These are phyloP conservation scores for Rhododendron williamsianum DNA, from an alignment of 148 eudicot species.

Conservation along the genomic window DNA sequence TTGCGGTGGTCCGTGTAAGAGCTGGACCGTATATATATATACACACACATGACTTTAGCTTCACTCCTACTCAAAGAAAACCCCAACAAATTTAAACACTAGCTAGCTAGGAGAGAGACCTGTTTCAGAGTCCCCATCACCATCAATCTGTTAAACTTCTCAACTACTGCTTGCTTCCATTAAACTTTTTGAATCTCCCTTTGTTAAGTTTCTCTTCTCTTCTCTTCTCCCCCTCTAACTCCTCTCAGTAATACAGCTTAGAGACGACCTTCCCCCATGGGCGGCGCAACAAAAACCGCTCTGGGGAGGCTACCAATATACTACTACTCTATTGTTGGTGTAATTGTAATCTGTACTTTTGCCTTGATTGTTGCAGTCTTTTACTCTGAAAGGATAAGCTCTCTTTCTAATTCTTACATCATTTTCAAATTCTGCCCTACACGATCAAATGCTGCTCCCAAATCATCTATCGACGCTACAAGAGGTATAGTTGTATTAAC, in stretches of 20 bases:
- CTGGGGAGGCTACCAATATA: conserved; percentile 40
- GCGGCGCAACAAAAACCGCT: conserved; percentile 20
- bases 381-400: conserved; percentile 54
- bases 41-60: conserved; percentile 50
- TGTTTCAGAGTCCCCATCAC: conserved; percentile 8
- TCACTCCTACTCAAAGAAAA: conserved; percentile 65
- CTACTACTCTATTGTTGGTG: conserved; percentile 21
- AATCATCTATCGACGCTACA: conserved; percentile 10
- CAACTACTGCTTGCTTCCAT: background rate
- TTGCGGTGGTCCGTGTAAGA: too few species aligned
- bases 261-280: background rate
- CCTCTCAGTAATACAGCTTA: background rate
- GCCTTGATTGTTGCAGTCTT: conserved; percentile 46
- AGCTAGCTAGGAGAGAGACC: background rate
- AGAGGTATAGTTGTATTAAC: background rate
- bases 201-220: background rate
- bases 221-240: background rate
- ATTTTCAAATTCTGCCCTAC: conserved; percentile 45
- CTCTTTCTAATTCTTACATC: conserved; percentile 29
- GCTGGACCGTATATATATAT: too few species aligned
- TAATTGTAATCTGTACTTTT: conserved; percentile 32
- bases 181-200: background rate
- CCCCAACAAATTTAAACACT: conserved; percentile 16
- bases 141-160: conserved; percentile 19
- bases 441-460: conserved; percentile 11